Base-by-base conservation (phyloP, 1,284 basidiomycete species). In the Coriolopsis trogii region DNA sequence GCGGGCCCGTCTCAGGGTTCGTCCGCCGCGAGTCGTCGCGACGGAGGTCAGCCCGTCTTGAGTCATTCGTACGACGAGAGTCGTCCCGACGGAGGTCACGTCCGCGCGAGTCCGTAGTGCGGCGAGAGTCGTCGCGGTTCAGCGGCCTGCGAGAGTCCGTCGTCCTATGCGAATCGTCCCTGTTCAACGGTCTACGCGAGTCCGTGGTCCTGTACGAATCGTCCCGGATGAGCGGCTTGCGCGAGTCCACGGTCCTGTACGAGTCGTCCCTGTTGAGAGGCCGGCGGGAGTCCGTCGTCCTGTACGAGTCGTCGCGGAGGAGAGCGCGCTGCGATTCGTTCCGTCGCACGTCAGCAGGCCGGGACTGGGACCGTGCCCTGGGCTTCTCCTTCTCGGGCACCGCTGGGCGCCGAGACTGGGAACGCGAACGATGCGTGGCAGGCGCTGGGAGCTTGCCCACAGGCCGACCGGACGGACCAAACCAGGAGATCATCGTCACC, bases 401-500 rank as follows among this genome's bases (percentile, higher is more conserved):
- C 26, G 59, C 49, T 26, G 51, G 51, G n/a, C 53, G 56, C 41
- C 57, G 56, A 45, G 67, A 67, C 24, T 58, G 60, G 23, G 67
- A 70, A 52, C 68, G 66, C 20, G 54, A 65, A 28, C 63, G 63
- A 41, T 63, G 62, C 23, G 69, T 71, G 43, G 67, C 70, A 13
- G 73, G 73, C 21, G 62, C 61, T 6, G 72, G 69, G 34, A 72
- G 66, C 48, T 65, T 63, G 51, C 54, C 53, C 33, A 58, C 51
- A 39, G 62, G 58, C 58, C 72, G 70, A 53, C 58, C 60, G 23
- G 55, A 51, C 41, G 54, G 59, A 16, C 58, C 74, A 58, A 89
- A 87, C 87, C 86, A 89, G 46, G 85, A 81, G 66, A 82, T 85
- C 21, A 78, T 76, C 10, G 88, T 87, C 41, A 89, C 86, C 15